A percentile compares a stretch with the other conserved stretches of the same genome.
phyloP scores from a whole-genome alignment of 75 land plant genomes.

The Cupressus sempervirens region DNA sequence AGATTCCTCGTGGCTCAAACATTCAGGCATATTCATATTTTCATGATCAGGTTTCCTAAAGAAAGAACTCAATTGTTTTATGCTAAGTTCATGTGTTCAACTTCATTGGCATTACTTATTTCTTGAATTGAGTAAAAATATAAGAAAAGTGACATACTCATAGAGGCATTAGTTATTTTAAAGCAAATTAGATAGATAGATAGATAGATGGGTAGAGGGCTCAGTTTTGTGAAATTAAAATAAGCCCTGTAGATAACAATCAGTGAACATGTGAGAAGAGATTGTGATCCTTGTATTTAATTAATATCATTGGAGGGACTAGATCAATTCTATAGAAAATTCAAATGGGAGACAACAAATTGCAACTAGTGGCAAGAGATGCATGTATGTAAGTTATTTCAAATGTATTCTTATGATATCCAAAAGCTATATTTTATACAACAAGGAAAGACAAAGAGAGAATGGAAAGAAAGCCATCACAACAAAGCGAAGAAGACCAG shows the following conservation, averaged over 20 bases:
- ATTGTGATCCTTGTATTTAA: no score
- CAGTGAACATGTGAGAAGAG: no score
- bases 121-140: no score
- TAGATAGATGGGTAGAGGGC: not conserved
- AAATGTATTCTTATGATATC: not conserved
- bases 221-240: not conserved
- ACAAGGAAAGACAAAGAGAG: not conserved
- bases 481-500: constrained; percentile 10
- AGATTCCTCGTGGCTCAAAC: not conserved
- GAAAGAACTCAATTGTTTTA: not conserved
- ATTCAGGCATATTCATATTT: not conserved
- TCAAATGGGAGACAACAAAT: not conserved
- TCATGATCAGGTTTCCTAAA: not conserved
- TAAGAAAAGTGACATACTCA: not conserved
- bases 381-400: not conserved
- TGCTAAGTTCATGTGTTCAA: not conserved
- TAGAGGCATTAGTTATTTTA: not conserved
- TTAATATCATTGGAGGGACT: no score
- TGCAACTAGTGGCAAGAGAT: not conserved
- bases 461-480: not conserved
- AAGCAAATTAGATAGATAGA: not conserved
- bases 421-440: not conserved
- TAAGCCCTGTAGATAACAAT: no score
- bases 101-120: not conserved
- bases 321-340: no score